Conservation (phyloP, 139 green algal genomes). For the Coelastrella sp. region DNA sequence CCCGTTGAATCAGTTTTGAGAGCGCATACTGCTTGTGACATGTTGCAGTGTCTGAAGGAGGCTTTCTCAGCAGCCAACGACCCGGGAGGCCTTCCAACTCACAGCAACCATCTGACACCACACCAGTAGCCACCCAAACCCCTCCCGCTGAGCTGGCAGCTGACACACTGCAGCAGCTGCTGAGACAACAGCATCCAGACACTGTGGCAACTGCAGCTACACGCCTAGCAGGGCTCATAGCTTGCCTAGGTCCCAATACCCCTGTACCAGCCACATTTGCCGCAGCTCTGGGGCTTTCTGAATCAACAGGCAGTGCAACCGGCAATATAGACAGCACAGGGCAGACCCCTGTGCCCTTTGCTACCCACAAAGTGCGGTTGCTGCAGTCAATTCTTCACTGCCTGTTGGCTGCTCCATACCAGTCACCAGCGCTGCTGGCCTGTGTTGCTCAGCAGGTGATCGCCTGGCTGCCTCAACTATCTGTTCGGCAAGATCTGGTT, state of each 20-base stretch:
- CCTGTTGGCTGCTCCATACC: background rate
- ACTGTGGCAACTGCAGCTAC: conserved; percentile 2
- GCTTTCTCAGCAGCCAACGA: conserved; percentile 32
- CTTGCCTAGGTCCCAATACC: background rate
- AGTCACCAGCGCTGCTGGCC: background rate
- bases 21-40: too few species aligned
- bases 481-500: background rate
- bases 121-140: background rate
- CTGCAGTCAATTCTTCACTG: background rate
- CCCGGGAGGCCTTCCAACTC: background rate
- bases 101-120: conserved; percentile 14
- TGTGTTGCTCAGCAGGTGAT: background rate
- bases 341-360: background rate
- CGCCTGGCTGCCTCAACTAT: background rate
- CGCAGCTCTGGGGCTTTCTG: background rate
- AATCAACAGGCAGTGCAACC: background rate
- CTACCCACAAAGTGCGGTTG: background rate
- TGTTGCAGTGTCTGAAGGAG: conserved; percentile 31
- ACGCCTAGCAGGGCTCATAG: background rate
- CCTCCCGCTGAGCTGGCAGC: conserved; percentile 2
- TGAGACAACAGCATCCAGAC: background rate
- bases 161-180: conserved; percentile 17
- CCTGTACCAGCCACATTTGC: background rate
- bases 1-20: too few species aligned
- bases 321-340: background rate